Evolutionary conservation across 306 rosid genomes (phyloP).

Genomic region (Myrica gale): DNA sequence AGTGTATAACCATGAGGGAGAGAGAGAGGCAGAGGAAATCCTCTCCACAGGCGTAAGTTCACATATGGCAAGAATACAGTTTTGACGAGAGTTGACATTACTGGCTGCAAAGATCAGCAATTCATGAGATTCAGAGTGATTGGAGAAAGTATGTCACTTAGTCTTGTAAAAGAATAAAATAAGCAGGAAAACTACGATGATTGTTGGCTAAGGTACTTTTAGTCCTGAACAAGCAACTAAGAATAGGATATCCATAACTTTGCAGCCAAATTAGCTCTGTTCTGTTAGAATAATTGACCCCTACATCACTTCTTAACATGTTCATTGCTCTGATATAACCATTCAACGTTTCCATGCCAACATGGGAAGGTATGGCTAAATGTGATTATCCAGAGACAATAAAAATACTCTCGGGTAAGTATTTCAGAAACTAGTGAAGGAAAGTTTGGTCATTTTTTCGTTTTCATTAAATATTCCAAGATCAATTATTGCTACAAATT

Average conservation of each 20-base stretch:
- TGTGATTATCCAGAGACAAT: neutral
- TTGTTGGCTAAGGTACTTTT: neutral
- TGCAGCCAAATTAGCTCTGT: too few species aligned
- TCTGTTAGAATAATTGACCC: too few species aligned
- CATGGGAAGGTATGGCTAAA: neutral
- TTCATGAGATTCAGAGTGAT: neutral
- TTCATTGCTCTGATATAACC: neutral
- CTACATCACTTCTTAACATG: neutral
- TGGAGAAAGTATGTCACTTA: conserved; percentile 11
- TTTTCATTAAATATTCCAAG: conserved; percentile 1
- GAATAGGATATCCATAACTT: neutral
- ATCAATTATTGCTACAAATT: neutral
- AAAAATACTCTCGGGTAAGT: neutral
- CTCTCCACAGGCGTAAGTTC: conserved; percentile 48
- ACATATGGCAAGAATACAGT: conserved; percentile 47
- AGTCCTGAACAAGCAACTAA: neutral
- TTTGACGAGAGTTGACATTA: conserved; percentile 46
- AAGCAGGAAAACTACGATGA: conserved; percentile 1
- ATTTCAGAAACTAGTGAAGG: neutral
- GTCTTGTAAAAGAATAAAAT: neutral
- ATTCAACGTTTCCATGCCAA: neutral
- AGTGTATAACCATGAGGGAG: conserved; percentile 48
- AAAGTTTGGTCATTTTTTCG: neutral
- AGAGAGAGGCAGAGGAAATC: conserved; percentile 58
- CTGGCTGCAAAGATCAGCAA: conserved; percentile 50